Base-by-base conservation (phyloP, 1,284 basidiomycete species). In the Malassezia dermatis region DNA sequence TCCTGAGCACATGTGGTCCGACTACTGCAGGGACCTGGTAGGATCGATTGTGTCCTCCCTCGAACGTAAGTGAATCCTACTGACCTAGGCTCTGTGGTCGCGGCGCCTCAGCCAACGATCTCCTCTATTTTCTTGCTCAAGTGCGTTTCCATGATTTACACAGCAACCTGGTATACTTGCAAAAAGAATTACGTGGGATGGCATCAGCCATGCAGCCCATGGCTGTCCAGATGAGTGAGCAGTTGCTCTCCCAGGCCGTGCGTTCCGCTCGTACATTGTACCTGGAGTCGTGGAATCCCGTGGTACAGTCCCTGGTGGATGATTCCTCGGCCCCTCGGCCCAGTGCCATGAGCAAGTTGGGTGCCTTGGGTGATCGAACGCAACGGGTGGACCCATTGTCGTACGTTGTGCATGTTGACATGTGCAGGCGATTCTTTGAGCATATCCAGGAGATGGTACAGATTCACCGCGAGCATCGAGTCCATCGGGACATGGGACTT, bases 281-380 rank as follows among this genome's bases (percentile, higher is more conserved):
- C 44, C 27, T 57, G 30, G 55, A 57, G 40, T 42, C 55, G 28
- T 57, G 55, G 55, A 51, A 57, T 24, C 19, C n/a, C 15, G 49
- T 57, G 5, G 32, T 57, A 8, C 40, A 31, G 19, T 23, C 44
- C 3, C 26, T 57, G 15, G 26, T 28, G 3, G 44, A 51, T 21
- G 55, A 43, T 10, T 24, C 13, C 4, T 40, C 44, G 7, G 26
- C 19, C 4, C 19, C 35, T 21, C 32, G 35, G 10, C 21, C 48
- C 19, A 27, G 27, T 8, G 31, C 27, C 10, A 41, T 37, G 8
- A 28, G 48, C 35, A 42, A 32, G 11, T 19, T 46, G 10, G 17
- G 47, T 7, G 21, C 17, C 8, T 27, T 50, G 2, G 24, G 47
- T 8, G n/a, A 32, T 24, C 24, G 45, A 23, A 11, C 42, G 31